Conservation (phyloP, 148 eudicot genomes). For the Spergularia marina region DNA sequence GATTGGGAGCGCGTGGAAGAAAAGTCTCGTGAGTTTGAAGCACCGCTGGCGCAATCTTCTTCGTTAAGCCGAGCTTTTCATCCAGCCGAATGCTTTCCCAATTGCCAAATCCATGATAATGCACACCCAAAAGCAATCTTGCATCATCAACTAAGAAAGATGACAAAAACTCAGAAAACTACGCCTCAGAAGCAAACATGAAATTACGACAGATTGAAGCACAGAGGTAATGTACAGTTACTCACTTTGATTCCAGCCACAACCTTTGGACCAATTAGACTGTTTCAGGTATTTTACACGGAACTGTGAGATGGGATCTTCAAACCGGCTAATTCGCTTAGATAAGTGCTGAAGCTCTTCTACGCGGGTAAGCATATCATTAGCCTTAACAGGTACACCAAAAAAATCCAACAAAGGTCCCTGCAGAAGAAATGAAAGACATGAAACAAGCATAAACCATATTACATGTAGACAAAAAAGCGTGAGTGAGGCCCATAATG, state of each 20-base stretch:
- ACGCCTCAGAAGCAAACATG: conserved; percentile 1
- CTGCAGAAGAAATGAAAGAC: conserved; percentile 36
- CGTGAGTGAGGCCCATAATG: not conserved
- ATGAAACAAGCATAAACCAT: conserved; percentile 13
- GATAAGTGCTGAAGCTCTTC: conserved; percentile 88
- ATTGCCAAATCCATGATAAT: conserved; percentile 96
- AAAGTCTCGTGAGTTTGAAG: conserved; percentile 99
- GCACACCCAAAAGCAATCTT: conserved; percentile 84
- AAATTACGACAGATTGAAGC: not conserved
- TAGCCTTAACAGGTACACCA: conserved; percentile 96
- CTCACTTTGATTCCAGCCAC: conserved; percentile 99
- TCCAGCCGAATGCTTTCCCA: conserved; percentile 96
- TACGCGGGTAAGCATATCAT: conserved; percentile 77
- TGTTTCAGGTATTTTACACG: conserved; percentile 89
- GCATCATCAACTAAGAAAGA: conserved; percentile 83
- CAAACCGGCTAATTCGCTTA: conserved; percentile 73
- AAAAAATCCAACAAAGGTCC: conserved; percentile 93
- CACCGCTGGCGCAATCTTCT: conserved; percentile 98
- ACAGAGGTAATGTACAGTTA: conserved; percentile 5
- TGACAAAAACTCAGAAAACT: conserved; percentile 12
- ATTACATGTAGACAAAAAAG: not conserved
- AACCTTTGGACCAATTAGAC: conserved; percentile 98
- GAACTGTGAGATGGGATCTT: conserved; percentile 77
- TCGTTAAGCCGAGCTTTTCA: conserved; percentile 76
- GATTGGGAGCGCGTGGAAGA: conserved; percentile 97